Conservation (phyloP, 768 basidiomycete genomes). For the Boletales sp. region DNA sequence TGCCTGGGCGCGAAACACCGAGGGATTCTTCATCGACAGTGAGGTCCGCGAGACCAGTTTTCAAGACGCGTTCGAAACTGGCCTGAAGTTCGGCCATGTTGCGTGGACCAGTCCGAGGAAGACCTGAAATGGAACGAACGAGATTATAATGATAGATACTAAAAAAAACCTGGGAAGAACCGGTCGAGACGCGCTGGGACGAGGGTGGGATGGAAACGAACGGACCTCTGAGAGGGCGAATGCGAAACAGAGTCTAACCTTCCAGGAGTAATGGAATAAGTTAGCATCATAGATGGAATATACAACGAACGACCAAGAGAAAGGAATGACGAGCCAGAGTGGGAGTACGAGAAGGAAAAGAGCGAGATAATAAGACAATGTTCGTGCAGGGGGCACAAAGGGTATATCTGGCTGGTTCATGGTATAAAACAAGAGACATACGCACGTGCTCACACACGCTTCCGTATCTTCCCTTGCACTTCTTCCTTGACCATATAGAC, state of each 20-base stretch:
- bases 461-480: constrained; percentile 34
- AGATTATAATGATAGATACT: constrained; percentile 61
- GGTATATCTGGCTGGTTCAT: constrained; percentile 34
- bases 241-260: constrained; percentile 38
- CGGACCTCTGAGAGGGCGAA: constrained; percentile 59
- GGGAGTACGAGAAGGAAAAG: constrained; percentile 56
- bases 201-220: background rate
- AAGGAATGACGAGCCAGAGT: constrained; percentile 57
- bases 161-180: constrained; percentile 55
- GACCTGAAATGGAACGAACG: constrained; percentile 43
- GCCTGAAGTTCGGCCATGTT: constrained; percentile 54
- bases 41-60: constrained; percentile 57
- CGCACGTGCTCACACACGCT: constrained; percentile 9
- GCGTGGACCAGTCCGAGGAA: constrained; percentile 42
- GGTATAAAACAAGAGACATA: too few species aligned
- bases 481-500: constrained; percentile 7
- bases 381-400: constrained; percentile 35
- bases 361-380: constrained; percentile 55
- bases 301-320: constrained; percentile 61
- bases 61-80: constrained; percentile 59
- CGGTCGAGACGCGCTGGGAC: background rate
- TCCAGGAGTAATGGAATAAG: constrained; percentile 41
- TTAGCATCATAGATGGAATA: constrained; percentile 43
- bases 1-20: constrained; percentile 48
- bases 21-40: constrained; percentile 55